Percentiles rank a stretch among this genome's conserved stretches.
Conservation (phyloP, 441 rosid species). For the Brassica balearica region DNA sequence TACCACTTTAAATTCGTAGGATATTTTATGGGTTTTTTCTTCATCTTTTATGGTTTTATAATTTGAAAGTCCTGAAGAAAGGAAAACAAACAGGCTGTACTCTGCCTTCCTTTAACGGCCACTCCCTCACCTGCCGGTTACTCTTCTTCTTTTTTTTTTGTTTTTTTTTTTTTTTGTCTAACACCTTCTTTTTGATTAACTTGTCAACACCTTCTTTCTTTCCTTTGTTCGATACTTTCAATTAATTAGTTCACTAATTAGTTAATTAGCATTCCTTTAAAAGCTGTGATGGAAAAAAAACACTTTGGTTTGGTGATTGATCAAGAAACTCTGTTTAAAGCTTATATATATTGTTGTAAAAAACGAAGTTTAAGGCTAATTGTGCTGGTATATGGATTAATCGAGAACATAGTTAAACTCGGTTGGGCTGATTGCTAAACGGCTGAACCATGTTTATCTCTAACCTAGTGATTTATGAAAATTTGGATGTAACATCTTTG, state of each 20-base stretch:
- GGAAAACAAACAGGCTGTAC: slow-evolving; percentile 30
- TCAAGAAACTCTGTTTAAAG: background rate
- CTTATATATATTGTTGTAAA: background rate
- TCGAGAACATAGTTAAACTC: background rate
- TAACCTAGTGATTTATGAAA: background rate
- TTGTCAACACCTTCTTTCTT: slow-evolving; percentile 22
- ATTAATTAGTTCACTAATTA: slow-evolving; percentile 9
- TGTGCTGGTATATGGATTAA: background rate
- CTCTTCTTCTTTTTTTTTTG: background rate
- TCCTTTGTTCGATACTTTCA: background rate
- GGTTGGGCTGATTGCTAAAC: background rate
- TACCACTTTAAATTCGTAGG: slow-evolving; percentile 42
- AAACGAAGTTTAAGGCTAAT: background rate
- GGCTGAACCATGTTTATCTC: background rate
- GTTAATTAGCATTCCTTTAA: background rate
- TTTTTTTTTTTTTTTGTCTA: too few relatives aligned
- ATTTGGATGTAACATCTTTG: background rate
- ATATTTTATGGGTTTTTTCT: background rate
- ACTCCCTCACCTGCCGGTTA: slow-evolving; percentile 24
- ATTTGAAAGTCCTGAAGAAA: background rate
- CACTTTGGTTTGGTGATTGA: background rate
- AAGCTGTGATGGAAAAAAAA: background rate
- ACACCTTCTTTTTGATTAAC: too few relatives aligned
- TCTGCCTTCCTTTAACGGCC: slow-evolving; percentile 46
- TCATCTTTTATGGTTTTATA: background rate